Evolutionary conservation across 345 rosid species (phyloP), one percentile per base, ranked within the genome.

Genomic region (Lagerstroemia speciosa): DNA sequence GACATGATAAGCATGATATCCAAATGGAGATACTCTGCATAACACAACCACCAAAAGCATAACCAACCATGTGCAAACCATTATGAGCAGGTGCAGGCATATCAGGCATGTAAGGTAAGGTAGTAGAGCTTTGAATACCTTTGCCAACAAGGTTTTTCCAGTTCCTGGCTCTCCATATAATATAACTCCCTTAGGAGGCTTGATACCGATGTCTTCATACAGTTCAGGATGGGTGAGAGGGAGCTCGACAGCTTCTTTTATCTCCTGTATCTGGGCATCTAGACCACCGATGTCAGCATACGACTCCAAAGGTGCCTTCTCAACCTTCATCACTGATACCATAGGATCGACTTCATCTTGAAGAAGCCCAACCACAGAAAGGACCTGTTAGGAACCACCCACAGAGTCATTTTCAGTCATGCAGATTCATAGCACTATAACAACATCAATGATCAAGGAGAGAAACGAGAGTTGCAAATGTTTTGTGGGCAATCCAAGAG

Each of bases 321-420:
- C 98, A 19, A 92, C 99, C 79, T 95, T 95, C 99, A 95, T 95
- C 66, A 95, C 98, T 24, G 98, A 92, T 69, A 95, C 98, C 98
- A 95, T 92, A 43, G 98, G 99, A 81, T 95, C 99, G 65, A 95
- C 99, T 52, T 95, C 98, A 82, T 95, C 98, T 78, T 92, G 98
- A 19, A 94, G 87, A 75, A 92, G 87, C 61, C 99, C 99, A 80
- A 92, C 99, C 50, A 94, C 99, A 33, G 97, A 92, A 5, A 94
- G 85, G 60, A 89, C 93, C 99, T 94, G 74, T 37, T 29, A 71
- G 32, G 29, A 45, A 22, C 17, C 64, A 50, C 19, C 55, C 17
- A 48, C 34, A 58, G 6, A 19, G 27, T 58, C 62, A 57, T 5
- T 26, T 3, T 24, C 26, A 52, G 5, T 15, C 11, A 15, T 12